These are phyloP conservation scores for Mitragyna speciosa DNA, from an alignment of 257 asterid genomes.

Conservation along the genomic window DNA sequence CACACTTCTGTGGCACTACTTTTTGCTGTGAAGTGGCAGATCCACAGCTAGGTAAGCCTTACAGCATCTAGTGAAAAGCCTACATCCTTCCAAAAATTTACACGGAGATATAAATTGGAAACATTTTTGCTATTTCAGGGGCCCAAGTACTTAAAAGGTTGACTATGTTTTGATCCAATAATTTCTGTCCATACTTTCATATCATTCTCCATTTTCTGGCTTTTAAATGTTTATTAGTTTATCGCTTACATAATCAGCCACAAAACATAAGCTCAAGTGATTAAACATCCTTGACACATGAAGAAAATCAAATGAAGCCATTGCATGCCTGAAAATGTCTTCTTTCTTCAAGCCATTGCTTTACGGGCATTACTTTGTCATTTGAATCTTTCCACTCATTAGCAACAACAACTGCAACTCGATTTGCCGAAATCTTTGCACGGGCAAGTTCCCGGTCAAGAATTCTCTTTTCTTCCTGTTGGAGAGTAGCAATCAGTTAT, in stretches of 20 bases:
- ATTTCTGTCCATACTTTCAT: background rate
- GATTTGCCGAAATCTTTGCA: conserved; percentile 90
- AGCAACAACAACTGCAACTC: conserved; percentile 93
- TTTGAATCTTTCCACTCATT: conserved; percentile 95
- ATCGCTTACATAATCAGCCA: background rate
- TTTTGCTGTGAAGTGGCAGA: background rate
- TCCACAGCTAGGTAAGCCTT: background rate
- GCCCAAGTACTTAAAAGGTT: background rate
- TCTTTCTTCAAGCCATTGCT: conserved; percentile 98
- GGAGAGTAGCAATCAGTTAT: conserved; percentile 31
- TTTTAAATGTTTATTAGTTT: background rate
- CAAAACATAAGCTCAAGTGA: background rate
- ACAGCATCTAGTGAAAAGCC: background rate
- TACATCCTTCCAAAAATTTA: background rate
- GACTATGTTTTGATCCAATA: background rate
- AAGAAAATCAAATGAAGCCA: conserved; percentile 4
- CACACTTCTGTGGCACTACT: background rate
- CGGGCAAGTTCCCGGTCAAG: conserved; percentile 94
- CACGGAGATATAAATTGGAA: background rate
- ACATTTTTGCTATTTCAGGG: background rate
- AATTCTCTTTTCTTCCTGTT: conserved; percentile 83
- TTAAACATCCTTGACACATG: background rate
- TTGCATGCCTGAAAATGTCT: conserved; percentile 68
- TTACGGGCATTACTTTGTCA: conserved; percentile 98
- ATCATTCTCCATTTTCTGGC: background rate